Conservation (phyloP, 129 eudicot genomes). For the Glebionis coronaria region DNA sequence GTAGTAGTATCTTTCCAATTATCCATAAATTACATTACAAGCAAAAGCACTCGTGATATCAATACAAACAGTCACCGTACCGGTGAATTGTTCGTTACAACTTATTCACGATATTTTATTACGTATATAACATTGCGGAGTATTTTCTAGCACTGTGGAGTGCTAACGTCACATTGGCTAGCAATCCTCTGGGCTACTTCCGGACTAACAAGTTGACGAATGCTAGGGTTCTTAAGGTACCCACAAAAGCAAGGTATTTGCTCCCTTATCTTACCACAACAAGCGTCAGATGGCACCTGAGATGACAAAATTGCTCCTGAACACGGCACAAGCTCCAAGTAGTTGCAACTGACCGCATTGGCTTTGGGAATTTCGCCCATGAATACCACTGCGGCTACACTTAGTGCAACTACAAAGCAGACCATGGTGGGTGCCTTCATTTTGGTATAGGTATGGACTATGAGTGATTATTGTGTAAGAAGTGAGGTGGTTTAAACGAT, state of each 20-base stretch:
- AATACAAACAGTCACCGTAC: background rate
- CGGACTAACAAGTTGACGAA: conserved; percentile 25
- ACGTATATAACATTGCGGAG: background rate
- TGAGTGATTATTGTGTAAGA: background rate
- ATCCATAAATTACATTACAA: background rate
- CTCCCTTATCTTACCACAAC: conserved; percentile 28
- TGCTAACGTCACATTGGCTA: conserved; percentile 28
- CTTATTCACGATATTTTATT: background rate
- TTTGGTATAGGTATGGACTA: background rate
- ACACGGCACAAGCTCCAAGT: conserved; percentile 30
- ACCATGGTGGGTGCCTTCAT: conserved; percentile 26
- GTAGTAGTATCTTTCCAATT: background rate
- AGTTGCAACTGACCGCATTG: conserved; percentile 28
- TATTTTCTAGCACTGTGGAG: conserved; percentile 27
- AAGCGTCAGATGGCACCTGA: conserved; percentile 9
- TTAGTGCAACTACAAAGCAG: too few species aligned
- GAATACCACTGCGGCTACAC: background rate
- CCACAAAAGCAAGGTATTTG: conserved; percentile 32
- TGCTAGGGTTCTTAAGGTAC: conserved; percentile 24
- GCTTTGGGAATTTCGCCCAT: conserved; percentile 15
- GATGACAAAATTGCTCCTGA: conserved; percentile 13
- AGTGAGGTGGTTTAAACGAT: background rate
- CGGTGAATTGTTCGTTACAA: background rate
- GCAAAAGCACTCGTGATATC: background rate
- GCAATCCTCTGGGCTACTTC: conserved; percentile 26